Conservation (phyloP, 805 yeast species). For the Candida adriatica region DNA sequence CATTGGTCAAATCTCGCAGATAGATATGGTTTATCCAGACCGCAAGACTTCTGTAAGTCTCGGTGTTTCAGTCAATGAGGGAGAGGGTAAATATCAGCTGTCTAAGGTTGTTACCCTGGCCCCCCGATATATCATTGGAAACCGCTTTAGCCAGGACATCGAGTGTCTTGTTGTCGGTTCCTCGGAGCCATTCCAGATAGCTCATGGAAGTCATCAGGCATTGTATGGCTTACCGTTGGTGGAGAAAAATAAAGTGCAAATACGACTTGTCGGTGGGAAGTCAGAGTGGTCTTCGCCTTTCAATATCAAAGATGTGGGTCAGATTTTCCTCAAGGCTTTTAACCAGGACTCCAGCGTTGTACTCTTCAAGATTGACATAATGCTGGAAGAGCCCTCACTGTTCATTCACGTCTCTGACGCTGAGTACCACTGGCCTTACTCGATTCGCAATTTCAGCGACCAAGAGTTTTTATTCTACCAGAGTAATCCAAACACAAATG, state of each 20-base stretch:
- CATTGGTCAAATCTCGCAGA: slow-evolving; percentile 71
- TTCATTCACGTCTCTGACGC: slow-evolving; percentile 73
- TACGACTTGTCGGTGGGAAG: slow-evolving; percentile 50
- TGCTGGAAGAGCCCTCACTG: slow-evolving; percentile 75
- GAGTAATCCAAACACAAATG: slow-evolving; percentile 63
- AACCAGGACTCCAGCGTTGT: slow-evolving; percentile 61
- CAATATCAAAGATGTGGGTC: slow-evolving; percentile 77
- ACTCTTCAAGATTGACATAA: slow-evolving; percentile 63
- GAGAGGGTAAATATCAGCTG: slow-evolving; percentile 73
- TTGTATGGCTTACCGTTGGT: slow-evolving; percentile 56
- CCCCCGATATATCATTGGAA: slow-evolving; percentile 76
- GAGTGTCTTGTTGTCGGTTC: slow-evolving; percentile 66
- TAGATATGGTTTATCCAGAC: slow-evolving; percentile 40
- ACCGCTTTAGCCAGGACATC: slow-evolving; percentile 48
- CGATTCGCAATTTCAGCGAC: slow-evolving; percentile 84
- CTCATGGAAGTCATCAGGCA: slow-evolving; percentile 44
- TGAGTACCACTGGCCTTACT: slow-evolving; percentile 82
- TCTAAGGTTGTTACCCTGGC: slow-evolving; percentile 73
- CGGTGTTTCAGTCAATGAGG: slow-evolving; percentile 73
- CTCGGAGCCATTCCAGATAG: slow-evolving; percentile 39
- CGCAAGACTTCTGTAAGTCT: slow-evolving; percentile 59
- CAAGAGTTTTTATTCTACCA: slow-evolving; percentile 84
- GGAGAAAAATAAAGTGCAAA: slow-evolving; percentile 50
- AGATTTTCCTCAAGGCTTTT: slow-evolving; percentile 62
- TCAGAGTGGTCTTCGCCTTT: slow-evolving; percentile 87